These are phyloP conservation scores for Wickerhamiella azyma DNA, from an alignment of 805 yeast genomes.

Conservation along the genomic window DNA sequence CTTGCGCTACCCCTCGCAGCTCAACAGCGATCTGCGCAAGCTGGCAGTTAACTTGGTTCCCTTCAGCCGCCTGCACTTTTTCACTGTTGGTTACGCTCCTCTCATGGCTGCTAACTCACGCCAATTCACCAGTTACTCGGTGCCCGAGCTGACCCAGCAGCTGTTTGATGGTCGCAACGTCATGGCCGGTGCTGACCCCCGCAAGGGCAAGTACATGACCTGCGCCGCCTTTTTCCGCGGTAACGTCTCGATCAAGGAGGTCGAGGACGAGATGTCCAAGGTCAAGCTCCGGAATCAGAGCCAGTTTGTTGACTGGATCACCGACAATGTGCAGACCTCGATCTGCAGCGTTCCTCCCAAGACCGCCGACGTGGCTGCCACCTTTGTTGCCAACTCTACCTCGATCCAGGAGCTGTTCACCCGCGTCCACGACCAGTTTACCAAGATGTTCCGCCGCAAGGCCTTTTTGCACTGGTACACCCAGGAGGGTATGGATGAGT, in stretches of 20 bases:
- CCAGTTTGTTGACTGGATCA: conserved; percentile 91
- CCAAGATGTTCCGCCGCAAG: conserved; percentile 84
- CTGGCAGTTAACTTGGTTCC: conserved; percentile 91
- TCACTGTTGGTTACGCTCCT: conserved; percentile 94
- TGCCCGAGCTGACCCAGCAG: conserved; percentile 90
- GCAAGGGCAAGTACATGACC: conserved; percentile 82
- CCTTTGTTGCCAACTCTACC: conserved; percentile 88
- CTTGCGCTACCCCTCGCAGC: conserved; percentile 88
- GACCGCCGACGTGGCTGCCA: conserved; percentile 78
- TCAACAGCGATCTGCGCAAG: conserved; percentile 84
- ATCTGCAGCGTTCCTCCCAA: conserved; percentile 87
- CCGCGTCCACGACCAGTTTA: conserved; percentile 81
- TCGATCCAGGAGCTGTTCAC: conserved; percentile 86
- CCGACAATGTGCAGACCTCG: conserved; percentile 90
- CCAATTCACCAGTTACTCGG: conserved; percentile 74
- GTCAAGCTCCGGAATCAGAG: conserved; percentile 73
- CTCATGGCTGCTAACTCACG: conserved; percentile 68
- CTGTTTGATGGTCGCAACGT: conserved; percentile 84
- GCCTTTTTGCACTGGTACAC: conserved; percentile 97
- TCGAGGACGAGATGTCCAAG: conserved; percentile 84
- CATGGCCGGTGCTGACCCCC: conserved; percentile 95
- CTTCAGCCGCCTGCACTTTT: conserved; percentile 91
- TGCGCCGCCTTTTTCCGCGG: conserved; percentile 94
- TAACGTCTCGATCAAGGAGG: conserved; percentile 84
- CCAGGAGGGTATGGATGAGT: conserved; percentile 91